Conservation (phyloP, 495 filamentous ascomycete genomes). For the Penicillium dipodomyicola region DNA sequence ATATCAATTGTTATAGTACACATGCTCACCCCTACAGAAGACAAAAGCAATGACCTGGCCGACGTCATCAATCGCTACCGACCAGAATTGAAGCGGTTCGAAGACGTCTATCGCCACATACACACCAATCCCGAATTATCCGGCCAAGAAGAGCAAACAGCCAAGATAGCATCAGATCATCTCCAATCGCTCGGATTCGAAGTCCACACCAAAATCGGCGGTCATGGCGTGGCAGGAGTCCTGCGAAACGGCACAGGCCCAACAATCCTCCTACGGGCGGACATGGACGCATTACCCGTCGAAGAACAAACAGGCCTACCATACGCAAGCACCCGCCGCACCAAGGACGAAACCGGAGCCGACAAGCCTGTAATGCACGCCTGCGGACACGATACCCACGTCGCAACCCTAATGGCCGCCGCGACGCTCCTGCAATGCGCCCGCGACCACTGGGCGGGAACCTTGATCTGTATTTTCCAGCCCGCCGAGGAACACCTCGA, state of each 20-base stretch:
- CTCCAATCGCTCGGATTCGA: constrained; percentile 42
- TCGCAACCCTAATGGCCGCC: constrained; percentile 50
- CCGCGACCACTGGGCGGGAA: constrained; percentile 52
- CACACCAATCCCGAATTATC: constrained; percentile 54
- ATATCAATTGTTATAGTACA: neutral
- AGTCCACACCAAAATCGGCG: constrained; percentile 52
- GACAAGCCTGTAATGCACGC: constrained; percentile 60
- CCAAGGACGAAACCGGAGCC: constrained; percentile 44
- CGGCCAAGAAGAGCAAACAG: constrained; percentile 46
- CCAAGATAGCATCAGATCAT: constrained; percentile 37
- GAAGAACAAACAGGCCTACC: constrained; percentile 53
- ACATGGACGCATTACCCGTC: constrained; percentile 62
- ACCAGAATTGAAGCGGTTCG: constrained; percentile 39
- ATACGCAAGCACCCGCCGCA: constrained; percentile 50
- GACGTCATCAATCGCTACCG: constrained; percentile 19
- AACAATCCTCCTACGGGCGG: constrained; percentile 56
- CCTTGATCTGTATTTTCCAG: constrained; percentile 59
- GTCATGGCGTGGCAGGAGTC: constrained; percentile 54
- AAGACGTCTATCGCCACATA: constrained; percentile 46
- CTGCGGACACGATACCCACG: constrained; percentile 66
- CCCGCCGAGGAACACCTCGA: constrained; percentile 56
- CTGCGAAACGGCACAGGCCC: constrained; percentile 55
- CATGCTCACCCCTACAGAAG: neutral
- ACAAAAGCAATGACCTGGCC: constrained; percentile 1
- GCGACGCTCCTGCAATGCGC: constrained; percentile 44